Percentiles rank a stretch among this genome's conserved stretches.
phyloP scores from a whole-genome alignment of 2,329 filamentous ascomycete species.

The Mariannaea sp. region DNA sequence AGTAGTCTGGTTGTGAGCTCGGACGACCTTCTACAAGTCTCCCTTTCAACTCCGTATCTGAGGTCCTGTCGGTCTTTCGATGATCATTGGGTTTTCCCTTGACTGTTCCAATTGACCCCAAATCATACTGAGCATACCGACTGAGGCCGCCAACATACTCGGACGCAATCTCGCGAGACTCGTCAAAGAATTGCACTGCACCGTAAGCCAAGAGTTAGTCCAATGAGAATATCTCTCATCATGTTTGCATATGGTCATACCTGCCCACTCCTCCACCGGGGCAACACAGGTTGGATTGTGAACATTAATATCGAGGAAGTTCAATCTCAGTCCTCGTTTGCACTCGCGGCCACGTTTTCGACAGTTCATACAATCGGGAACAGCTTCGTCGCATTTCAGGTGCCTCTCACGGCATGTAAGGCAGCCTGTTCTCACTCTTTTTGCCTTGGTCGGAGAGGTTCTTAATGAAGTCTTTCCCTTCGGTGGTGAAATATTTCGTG shows the following conservation, averaged over 20 bases:
- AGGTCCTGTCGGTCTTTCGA: background rate
- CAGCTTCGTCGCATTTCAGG: conserved; percentile 85
- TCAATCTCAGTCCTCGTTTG: conserved; percentile 83
- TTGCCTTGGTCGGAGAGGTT: conserved; percentile 50
- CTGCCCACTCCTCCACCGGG: conserved; percentile 29
- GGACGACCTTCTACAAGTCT: background rate
- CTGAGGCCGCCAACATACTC: conserved; percentile 82
- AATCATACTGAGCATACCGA: conserved; percentile 62
- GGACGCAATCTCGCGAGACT: conserved; percentile 86
- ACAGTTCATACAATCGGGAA: conserved; percentile 73
- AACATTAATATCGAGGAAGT: conserved; percentile 86
- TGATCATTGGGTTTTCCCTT: background rate
- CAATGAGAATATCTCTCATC: background rate
- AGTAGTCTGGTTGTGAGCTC: background rate
- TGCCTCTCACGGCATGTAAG: conserved; percentile 88
- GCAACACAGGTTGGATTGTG: conserved; percentile 64
- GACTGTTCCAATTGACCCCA: background rate
- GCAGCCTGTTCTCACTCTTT: conserved; percentile 86
- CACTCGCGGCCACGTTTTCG: conserved; percentile 84
- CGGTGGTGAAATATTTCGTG: background rate
- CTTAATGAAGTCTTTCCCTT: background rate
- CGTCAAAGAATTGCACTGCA: conserved; percentile 82
- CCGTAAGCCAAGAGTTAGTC: conserved; percentile 13
- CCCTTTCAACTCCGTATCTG: background rate
- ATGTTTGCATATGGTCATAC: conserved; percentile 29